Conservation (phyloP, 768 basidiomycete genomes). For the Obba rivulosa region DNA sequence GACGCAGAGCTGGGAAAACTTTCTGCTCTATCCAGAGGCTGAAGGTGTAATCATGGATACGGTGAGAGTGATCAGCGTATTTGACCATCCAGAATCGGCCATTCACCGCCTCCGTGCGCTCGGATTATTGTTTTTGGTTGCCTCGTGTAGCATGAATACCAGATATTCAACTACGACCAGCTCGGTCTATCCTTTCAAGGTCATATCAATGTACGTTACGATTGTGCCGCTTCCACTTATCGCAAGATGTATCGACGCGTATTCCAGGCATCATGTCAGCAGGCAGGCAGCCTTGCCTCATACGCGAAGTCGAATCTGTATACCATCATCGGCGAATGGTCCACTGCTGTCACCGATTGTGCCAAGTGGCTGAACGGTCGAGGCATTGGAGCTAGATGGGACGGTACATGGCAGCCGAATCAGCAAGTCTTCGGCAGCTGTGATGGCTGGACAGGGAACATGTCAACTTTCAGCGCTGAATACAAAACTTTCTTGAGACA, state of each 20-base stretch:
- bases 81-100: no score
- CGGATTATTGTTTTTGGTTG: neutral
- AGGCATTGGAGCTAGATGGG: conserved; percentile 66
- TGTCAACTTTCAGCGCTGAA: conserved; percentile 47
- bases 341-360: conserved; percentile 68
- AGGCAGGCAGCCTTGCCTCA: conserved; percentile 36
- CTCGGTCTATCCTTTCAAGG: conserved; percentile 48
- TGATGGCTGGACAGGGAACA: conserved; percentile 54
- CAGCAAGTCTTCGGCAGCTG: conserved; percentile 56
- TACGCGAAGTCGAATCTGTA: conserved; percentile 56
- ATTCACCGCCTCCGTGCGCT: no score
- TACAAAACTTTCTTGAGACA: conserved; percentile 61
- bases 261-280: conserved; percentile 49
- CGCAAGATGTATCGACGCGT: neutral
- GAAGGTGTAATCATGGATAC: conserved; percentile 63
- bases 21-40: conserved; percentile 47
- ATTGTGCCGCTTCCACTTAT: neutral
- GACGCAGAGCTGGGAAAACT: conserved; percentile 51
- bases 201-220: conserved; percentile 44
- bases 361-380: conserved; percentile 78
- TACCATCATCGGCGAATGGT: conserved; percentile 82
- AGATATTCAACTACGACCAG: conserved; percentile 60
- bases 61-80: conserved; percentile 37
- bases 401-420: conserved; percentile 44
- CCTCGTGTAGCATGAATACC: conserved; percentile 56